A percentile compares a stretch with the other conserved stretches of the same genome.
These are phyloP conservation scores for Cyberlindnera misumaiensis DNA, from an alignment of 805 yeast species.

Conservation along the genomic window DNA sequence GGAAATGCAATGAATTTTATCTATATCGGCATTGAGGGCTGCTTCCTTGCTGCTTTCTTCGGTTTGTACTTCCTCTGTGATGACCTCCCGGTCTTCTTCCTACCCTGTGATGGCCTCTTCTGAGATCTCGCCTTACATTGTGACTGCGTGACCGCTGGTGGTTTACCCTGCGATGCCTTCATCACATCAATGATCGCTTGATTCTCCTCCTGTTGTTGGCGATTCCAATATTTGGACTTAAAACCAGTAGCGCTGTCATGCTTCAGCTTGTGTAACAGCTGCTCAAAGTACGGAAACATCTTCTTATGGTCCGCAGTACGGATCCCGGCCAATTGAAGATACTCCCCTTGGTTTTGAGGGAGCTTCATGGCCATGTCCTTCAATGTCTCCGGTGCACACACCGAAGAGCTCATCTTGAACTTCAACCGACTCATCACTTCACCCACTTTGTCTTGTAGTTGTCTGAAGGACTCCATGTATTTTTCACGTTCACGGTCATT, in stretches of 20 bases:
- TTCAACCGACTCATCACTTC: conserved; percentile 36
- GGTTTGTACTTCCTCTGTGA: neutral
- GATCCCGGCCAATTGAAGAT: conserved; percentile 29
- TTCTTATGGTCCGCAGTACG: conserved; percentile 21
- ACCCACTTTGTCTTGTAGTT: conserved; percentile 35
- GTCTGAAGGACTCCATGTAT: conserved; percentile 14
- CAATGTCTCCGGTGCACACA: conserved; percentile 35
- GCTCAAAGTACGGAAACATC: conserved; percentile 34
- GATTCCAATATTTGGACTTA: conserved; percentile 16
- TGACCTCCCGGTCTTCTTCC: neutral
- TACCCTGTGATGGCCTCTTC: neutral
- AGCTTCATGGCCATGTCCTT: conserved; percentile 49
- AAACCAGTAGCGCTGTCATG: conserved; percentile 9
- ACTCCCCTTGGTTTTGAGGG: conserved; percentile 46
- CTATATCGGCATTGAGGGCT: conserved; percentile 1
- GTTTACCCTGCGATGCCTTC: conserved; percentile 16
- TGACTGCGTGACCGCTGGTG: neutral
- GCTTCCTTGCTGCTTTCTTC: neutral
- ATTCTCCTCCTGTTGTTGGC: conserved; percentile 11
- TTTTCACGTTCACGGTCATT: conserved; percentile 17
- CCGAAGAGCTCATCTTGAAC: conserved; percentile 27
- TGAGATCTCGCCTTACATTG: neutral
- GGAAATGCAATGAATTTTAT: neutral
- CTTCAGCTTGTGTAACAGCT: conserved; percentile 22
- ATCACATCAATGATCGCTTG: conserved; percentile 15